A percentile compares a stretch with the other conserved stretches of the same genome.
phyloP scores from a whole-genome alignment of 805 yeast genomes.

The Pichia manshurica region DNA sequence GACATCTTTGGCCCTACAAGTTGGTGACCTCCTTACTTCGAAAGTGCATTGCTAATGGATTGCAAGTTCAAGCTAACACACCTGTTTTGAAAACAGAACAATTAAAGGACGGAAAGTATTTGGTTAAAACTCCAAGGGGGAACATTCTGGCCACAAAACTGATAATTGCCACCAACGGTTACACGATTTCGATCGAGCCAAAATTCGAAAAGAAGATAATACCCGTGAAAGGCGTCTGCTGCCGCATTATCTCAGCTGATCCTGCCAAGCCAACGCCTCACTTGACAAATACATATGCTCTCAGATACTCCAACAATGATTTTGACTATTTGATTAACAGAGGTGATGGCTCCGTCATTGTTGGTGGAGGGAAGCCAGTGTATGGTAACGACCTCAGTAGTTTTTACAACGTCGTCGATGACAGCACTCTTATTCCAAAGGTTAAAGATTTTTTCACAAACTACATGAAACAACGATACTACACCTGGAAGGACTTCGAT shows the following conservation, averaged over 20 bases:
- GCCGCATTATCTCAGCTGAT: not conserved
- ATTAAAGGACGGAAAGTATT: not conserved
- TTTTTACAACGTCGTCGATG: constrained; percentile 1
- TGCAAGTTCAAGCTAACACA: constrained; percentile 1
- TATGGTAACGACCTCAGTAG: not conserved
- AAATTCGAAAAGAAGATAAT: not conserved
- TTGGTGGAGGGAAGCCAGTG: not conserved
- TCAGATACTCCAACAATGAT: not conserved
- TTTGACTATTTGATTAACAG: constrained; percentile 1
- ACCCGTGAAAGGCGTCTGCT: not conserved
- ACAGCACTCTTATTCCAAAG: not conserved
- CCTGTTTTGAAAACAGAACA: not conserved
- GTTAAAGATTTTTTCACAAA: not conserved
- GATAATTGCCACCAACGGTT: not conserved
- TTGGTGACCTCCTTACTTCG: constrained; percentile 24
- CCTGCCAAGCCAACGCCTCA: not conserved
- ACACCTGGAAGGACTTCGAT: constrained; percentile 30
- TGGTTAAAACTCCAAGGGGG: not conserved
- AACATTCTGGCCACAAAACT: not conserved
- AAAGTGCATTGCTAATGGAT: not conserved
- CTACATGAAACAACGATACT: constrained; percentile 15
- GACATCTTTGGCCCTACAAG: constrained; percentile 41
- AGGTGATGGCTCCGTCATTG: constrained; percentile 2
- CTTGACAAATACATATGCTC: not conserved
- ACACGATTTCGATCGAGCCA: not conserved